Conservation (phyloP, 2,329 filamentous ascomycete species). For the Colletotrichum tofieldiae region DNA sequence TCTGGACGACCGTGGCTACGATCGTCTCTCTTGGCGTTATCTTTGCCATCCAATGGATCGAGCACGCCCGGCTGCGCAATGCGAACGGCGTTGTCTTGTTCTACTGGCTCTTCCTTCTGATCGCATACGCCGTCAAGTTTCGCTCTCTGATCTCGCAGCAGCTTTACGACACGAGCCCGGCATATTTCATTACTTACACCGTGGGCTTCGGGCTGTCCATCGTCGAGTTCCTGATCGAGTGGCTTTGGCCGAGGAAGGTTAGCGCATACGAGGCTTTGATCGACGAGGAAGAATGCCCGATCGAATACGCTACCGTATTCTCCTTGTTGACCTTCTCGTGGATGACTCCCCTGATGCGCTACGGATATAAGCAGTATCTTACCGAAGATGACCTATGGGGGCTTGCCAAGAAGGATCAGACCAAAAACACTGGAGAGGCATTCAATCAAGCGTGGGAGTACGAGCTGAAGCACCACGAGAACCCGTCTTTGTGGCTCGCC, state of each 20-base stretch:
- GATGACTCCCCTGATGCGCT: conserved; percentile 99
- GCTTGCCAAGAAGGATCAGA: conserved; percentile 84
- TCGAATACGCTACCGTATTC: conserved; percentile 95
- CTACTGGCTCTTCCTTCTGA: conserved; percentile 91
- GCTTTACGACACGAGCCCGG: conserved; percentile 74
- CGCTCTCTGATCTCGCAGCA: conserved; percentile 88
- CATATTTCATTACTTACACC: conserved; percentile 85
- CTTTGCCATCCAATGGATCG: conserved; percentile 86
- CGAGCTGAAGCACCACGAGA: conserved; percentile 77
- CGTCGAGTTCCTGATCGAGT: conserved; percentile 84
- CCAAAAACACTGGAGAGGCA: conserved; percentile 77
- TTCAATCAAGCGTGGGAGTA: conserved; percentile 84
- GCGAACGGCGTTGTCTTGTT: conserved; percentile 91
- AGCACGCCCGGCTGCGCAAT: conserved; percentile 86
- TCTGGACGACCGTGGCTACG: conserved; percentile 84
- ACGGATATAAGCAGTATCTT: conserved; percentile 91
- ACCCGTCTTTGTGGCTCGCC: conserved; percentile 90
- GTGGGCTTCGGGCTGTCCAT: conserved; percentile 79
- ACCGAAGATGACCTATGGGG: conserved; percentile 98
- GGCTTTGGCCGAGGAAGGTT: conserved; percentile 85
- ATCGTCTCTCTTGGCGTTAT: conserved; percentile 81
- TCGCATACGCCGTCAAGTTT: conserved; percentile 85
- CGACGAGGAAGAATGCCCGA: conserved; percentile 77
- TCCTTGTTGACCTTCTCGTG: conserved; percentile 94
- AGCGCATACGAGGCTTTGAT: conserved; percentile 72